phyloP scores from a whole-genome alignment of 169 alveolate genomes.

The Plasmodium vivax region DNA sequence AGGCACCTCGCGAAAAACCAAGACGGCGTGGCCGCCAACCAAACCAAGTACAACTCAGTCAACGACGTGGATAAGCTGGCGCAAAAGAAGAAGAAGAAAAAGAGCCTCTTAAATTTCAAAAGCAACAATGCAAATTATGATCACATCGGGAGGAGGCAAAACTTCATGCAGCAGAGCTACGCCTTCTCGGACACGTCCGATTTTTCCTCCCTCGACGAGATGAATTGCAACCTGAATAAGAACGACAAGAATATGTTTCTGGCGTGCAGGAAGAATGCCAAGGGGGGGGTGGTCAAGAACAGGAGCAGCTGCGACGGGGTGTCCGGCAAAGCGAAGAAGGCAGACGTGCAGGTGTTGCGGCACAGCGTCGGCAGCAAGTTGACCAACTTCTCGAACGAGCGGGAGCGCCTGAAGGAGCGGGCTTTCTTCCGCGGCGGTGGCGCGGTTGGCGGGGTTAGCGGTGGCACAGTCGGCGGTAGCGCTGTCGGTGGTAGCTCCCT shows the following conservation, averaged over 20 bases:
- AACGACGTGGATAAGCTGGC: constrained; percentile 24
- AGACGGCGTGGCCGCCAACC: background rate
- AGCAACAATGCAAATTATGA: constrained; percentile 14
- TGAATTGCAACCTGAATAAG: constrained; percentile 48
- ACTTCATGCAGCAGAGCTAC: constrained; percentile 1
- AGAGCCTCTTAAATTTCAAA: constrained; percentile 12
- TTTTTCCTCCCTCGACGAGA: constrained; percentile 63
- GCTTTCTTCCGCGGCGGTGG: background rate
- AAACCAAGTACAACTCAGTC: constrained; percentile 13
- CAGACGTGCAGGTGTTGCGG: constrained; percentile 6
- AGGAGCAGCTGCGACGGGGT: constrained; percentile 61
- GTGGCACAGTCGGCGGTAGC: background rate
- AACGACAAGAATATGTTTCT: constrained; percentile 13
- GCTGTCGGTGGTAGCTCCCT: background rate
- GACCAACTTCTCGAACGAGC: constrained; percentile 14
- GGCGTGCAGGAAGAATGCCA: background rate
- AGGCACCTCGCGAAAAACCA: background rate
- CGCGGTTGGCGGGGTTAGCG: background rate
- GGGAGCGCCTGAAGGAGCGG: constrained; percentile 1
- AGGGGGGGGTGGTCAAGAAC: constrained; percentile 2
- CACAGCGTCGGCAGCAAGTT: constrained; percentile 62
- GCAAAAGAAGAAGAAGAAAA: constrained; percentile 25
- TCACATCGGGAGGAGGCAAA: background rate
- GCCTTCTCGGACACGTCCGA: constrained; percentile 66
- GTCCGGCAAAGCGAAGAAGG: constrained; percentile 23